Conservation (phyloP, 306 rosid species). For the Cicer yamashitae region DNA sequence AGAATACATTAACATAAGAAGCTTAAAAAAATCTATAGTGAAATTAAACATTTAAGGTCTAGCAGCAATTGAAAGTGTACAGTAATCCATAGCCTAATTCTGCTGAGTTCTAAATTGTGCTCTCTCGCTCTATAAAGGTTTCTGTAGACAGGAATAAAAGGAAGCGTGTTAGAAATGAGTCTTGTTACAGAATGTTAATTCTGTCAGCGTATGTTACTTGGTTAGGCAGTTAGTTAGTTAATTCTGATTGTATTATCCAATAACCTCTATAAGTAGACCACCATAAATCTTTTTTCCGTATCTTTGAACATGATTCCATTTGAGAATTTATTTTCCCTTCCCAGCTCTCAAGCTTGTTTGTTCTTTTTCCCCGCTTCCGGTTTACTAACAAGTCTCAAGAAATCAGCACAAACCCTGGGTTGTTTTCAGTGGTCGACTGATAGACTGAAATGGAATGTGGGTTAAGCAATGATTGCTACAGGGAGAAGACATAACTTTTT, state of each 20-base stretch:
- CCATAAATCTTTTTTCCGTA: background rate
- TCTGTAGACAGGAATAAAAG: background rate
- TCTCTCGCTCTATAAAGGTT: slow-evolving; percentile 3
- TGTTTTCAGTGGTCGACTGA: slow-evolving; percentile 23
- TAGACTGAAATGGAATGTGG: background rate
- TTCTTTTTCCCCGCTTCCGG: background rate
- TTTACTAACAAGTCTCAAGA: background rate
- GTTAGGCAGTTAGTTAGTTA: background rate
- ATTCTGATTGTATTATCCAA: background rate
- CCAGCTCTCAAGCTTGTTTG: background rate
- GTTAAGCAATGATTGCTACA: slow-evolving; percentile 8
- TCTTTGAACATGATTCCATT: background rate
- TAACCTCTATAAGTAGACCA: background rate
- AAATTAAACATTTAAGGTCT: slow-evolving; percentile 25
- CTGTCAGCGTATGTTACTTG: background rate
- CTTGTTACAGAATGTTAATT: background rate
- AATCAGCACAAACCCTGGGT: slow-evolving; percentile 21
- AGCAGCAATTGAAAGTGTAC: slow-evolving; percentile 23
- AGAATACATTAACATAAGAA: slow-evolving; percentile 13
- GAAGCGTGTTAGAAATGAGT: slow-evolving; percentile 15
- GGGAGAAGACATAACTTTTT: slow-evolving; percentile 1
- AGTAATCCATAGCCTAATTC: slow-evolving; percentile 8
- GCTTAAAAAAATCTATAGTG: background rate
- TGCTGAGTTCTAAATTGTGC: background rate
- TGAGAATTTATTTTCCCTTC: background rate